Base-by-base conservation (phyloP, 371 early-diverging fungal genomes). In the Rhizopus arrhizus region DNA sequence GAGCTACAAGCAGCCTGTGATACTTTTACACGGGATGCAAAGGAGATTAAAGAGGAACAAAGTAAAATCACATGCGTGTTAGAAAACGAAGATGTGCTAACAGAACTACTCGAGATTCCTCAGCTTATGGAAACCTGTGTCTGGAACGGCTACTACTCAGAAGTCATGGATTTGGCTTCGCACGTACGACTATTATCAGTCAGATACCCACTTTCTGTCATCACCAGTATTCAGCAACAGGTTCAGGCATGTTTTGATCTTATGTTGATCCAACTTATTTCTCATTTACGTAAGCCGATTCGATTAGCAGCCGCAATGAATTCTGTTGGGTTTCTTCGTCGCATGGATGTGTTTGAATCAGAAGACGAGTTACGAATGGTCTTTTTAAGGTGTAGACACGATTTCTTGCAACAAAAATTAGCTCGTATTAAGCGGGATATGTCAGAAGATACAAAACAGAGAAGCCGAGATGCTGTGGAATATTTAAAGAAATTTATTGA, bases 91-190 rank as follows among this genome's bases (percentile, higher is more conserved):
- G 73, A 78, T 32, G 82, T 82, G 12, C 59, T 89, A 61, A 70
- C 85, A 5, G 88, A 89, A 42, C 73, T 89, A 7, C 66, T 92
- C 7, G 91, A 90, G 57, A 91, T 92, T 35, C 94, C 94, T 5
- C 83, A 88, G 57, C 68, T 94, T 49, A 85, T 92, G 84, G 90
- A 94, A 56, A 90, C 89, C 0, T 90, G 92, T 68, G 88, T 92
- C 16, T 80, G 89, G 64, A 88, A 89, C 46, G 91, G 90, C 0
- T 89, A 90, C 54, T 92, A 92, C 57, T 87, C 89, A 35, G 94
- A 94, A 58, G 94, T 92, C 0, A 86, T 94, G 79, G 92, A 92
- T 59, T 67, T 94, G 31, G 84, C 88, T n/a, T 75, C 85, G 3
- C 89, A 91, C 72, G 90, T 90, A 4, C 80, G 84, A 5, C 73